Percentiles rank a stretch among this genome's conserved stretches.
Conservation (phyloP, 345 rosid genomes). For the Erucastrum elatum region DNA sequence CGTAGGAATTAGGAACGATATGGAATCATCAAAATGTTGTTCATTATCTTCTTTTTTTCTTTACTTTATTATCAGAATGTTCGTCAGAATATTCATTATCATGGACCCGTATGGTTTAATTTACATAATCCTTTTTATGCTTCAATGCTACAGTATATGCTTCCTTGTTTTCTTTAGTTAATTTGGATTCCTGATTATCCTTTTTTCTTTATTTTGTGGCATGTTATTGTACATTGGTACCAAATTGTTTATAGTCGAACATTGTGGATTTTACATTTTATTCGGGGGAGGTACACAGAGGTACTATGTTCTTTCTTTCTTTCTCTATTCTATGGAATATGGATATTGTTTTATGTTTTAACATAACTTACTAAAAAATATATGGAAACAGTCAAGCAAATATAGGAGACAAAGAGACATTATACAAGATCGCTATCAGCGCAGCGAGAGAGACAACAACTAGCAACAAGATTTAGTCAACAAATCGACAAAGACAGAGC, state of each 20-base stretch:
- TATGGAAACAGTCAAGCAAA: neutral
- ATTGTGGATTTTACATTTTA: neutral
- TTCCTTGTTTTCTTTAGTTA: neutral
- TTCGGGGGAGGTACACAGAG: too few relatives aligned
- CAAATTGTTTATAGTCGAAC: neutral
- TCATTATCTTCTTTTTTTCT: neutral
- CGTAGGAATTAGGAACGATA: too few relatives aligned
- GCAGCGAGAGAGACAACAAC: neutral
- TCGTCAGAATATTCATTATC: neutral
- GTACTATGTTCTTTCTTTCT: neutral
- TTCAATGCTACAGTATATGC: neutral
- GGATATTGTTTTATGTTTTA: conserved; percentile 1
- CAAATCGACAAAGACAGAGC: neutral
- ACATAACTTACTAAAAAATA: neutral
- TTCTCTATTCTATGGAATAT: neutral
- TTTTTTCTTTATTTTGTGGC: neutral
- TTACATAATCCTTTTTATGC: neutral
- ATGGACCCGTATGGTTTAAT: neutral
- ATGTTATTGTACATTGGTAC: neutral
- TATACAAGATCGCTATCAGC: neutral
- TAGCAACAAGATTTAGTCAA: conserved; percentile 1
- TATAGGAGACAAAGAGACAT: neutral
- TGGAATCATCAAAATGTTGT: neutral
- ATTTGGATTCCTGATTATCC: neutral
- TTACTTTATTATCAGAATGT: neutral